A percentile compares a stretch with the other conserved stretches of the same genome.
Evolutionary conservation across 1,284 basidiomycete species (phyloP).

Genomic region (Meripilus lineatus): DNA sequence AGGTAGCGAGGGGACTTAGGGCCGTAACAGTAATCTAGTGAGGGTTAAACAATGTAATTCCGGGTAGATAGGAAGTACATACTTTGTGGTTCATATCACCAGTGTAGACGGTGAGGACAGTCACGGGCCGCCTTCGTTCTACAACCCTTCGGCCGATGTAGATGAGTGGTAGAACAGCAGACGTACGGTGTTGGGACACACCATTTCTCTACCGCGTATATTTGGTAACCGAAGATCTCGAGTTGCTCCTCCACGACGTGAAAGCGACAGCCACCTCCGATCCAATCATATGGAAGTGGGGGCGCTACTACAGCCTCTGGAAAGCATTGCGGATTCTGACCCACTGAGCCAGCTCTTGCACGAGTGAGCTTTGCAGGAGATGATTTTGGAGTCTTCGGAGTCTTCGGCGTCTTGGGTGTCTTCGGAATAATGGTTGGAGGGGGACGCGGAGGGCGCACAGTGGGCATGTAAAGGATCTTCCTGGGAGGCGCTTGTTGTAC

Average conservation of each 20-base stretch:
- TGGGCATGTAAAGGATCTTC: slow-evolving; percentile 23
- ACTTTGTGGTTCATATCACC: slow-evolving; percentile 65
- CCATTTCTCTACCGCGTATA: slow-evolving; percentile 84
- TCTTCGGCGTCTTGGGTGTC: slow-evolving; percentile 4
- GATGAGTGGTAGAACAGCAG: slow-evolving; percentile 3
- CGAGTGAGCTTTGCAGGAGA: slow-evolving; percentile 20
- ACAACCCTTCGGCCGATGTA: slow-evolving; percentile 47
- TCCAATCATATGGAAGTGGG: slow-evolving; percentile 27
- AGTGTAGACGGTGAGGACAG: slow-evolving; percentile 67
- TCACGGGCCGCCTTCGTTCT: slow-evolving; percentile 53
- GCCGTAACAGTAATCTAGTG: slow-evolving; percentile 55
- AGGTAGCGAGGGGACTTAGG: slow-evolving; percentile 39
- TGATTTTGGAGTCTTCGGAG: slow-evolving; percentile 12
- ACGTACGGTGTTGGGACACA: slow-evolving; percentile 24
- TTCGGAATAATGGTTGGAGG: no score
- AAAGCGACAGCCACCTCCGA: slow-evolving; percentile 35
- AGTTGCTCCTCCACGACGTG: slow-evolving; percentile 42
- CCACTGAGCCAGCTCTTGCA: slow-evolving; percentile 23
- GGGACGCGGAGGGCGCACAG: slow-evolving; percentile 17
- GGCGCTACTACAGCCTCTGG: slow-evolving; percentile 16
- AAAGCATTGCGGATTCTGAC: slow-evolving; percentile 7
- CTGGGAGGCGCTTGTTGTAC: not conserved
- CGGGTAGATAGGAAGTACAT: slow-evolving; percentile 11
- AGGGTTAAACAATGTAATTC: slow-evolving; percentile 4
- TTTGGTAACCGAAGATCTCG: slow-evolving; percentile 58